Percentiles rank a stretch among this genome's conserved stretches.
Conservation (phyloP, 2,329 filamentous ascomycete species). For the Pseudophaeomoniella oleicola region DNA sequence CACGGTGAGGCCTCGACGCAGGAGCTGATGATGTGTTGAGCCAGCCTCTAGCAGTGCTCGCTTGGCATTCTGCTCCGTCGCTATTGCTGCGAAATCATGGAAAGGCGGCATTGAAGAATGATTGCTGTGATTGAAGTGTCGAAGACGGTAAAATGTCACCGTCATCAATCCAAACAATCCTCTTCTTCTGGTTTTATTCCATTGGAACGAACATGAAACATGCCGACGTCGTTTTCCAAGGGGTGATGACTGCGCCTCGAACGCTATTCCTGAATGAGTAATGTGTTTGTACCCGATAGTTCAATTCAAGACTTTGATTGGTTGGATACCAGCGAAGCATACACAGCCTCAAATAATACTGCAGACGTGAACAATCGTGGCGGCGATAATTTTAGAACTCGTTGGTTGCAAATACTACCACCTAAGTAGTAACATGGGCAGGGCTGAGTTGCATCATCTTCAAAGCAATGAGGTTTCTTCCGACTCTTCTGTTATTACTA, state of each 20-base stretch:
- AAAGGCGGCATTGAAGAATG: neutral
- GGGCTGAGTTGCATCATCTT: neutral
- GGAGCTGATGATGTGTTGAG: slow-evolving; percentile 16
- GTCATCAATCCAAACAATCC: neutral
- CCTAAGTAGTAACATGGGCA: neutral
- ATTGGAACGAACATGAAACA: neutral
- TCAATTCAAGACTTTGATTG: neutral
- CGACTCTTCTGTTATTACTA: neutral
- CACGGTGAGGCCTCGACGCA: slow-evolving; percentile 41
- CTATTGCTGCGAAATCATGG: neutral
- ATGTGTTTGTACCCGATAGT: neutral
- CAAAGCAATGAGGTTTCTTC: neutral
- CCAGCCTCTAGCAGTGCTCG: neutral
- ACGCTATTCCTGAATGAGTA: neutral
- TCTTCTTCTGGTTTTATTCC: neutral
- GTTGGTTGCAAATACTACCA: neutral
- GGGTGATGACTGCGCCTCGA: neutral
- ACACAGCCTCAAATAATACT: neutral
- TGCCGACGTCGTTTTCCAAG: neutral
- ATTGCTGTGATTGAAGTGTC: neutral
- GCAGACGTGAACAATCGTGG: neutral
- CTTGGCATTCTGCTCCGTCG: neutral
- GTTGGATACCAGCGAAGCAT: neutral
- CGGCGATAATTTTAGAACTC: neutral
- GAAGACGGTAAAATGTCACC: neutral